Conservation (phyloP, 306 rosid genomes). For the Lathyrus oleraceus region DNA sequence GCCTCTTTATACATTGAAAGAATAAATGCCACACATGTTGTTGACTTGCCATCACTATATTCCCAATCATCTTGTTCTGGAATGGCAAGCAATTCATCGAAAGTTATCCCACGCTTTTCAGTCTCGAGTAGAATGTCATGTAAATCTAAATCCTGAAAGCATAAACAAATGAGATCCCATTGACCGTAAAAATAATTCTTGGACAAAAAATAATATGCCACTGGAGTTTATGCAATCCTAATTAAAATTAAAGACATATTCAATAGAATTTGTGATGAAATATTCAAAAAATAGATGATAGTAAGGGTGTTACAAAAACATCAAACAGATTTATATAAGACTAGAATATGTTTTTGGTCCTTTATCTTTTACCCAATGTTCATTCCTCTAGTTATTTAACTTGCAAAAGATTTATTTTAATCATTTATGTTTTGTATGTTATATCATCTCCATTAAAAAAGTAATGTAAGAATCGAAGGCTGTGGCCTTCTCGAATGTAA, state of each 20-base stretch:
- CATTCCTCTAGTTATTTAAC: neutral
- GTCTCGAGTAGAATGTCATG: slow-evolving; percentile 75
- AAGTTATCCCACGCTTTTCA: slow-evolving; percentile 77
- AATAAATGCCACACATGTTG: slow-evolving; percentile 89
- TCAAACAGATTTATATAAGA: slow-evolving; percentile 1
- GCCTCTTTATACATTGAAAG: slow-evolving; percentile 96
- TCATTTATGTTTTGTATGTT: neutral
- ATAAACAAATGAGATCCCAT: slow-evolving; percentile 18
- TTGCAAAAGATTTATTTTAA: neutral
- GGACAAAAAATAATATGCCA: slow-evolving; percentile 14
- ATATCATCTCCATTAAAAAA: neutral
- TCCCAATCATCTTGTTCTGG: slow-evolving; percentile 97
- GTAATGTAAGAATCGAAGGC: neutral
- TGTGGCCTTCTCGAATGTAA: neutral
- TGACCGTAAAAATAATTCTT: neutral
- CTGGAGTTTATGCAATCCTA: slow-evolving; percentile 7
- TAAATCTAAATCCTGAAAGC: slow-evolving; percentile 71
- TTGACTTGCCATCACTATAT: slow-evolving; percentile 95
- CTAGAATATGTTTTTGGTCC: neutral
- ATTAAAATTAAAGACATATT: neutral
- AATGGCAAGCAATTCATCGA: slow-evolving; percentile 81
- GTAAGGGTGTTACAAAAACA: neutral
- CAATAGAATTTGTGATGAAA: slow-evolving; percentile 7
- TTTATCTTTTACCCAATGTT: neutral
- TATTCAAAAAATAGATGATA: slow-evolving; percentile 8